Conservation (phyloP, 257 asterid genomes). For the Cruciata laevipes region DNA sequence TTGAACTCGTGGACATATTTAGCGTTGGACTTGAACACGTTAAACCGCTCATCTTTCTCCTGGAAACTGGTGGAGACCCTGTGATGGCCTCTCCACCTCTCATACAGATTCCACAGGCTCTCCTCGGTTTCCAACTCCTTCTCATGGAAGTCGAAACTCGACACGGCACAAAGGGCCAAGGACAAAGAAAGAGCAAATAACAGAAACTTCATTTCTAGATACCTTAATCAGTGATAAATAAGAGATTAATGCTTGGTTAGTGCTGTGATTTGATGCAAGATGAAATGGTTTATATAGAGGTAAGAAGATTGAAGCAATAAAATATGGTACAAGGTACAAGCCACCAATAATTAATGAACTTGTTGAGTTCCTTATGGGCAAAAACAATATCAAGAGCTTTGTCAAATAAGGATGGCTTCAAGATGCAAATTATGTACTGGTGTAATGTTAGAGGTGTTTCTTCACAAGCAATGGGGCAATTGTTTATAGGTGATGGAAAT, state of each 20-base stretch:
- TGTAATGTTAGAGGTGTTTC: too few species aligned
- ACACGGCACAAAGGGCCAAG: slow-evolving; percentile 28
- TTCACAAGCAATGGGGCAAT: not conserved
- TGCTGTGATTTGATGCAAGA: slow-evolving; percentile 8
- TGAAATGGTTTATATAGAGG: slow-evolving; percentile 43
- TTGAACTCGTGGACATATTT: slow-evolving; percentile 47
- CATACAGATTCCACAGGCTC: slow-evolving; percentile 64
- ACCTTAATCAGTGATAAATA: not conserved
- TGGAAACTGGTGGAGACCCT: slow-evolving; percentile 55
- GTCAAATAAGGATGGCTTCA: not conserved
- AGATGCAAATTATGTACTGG: not conserved
- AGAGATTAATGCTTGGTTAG: not conserved
- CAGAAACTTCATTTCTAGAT: slow-evolving; percentile 23
- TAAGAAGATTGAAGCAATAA: not conserved
- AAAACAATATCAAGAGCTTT: not conserved
- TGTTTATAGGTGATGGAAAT: not conserved
- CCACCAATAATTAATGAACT: slow-evolving; percentile 1
- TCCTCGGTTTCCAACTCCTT: slow-evolving; percentile 70
- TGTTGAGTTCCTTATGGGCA: slow-evolving; percentile 15
- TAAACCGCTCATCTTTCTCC: slow-evolving; percentile 61
- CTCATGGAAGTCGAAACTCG: slow-evolving; percentile 66
- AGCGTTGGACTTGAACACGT: slow-evolving; percentile 71
- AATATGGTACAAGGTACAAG: not conserved
- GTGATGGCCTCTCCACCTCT: slow-evolving; percentile 89
- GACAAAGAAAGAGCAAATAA: slow-evolving; percentile 36